These are phyloP conservation scores for Phytophthora citrophthora DNA, from an alignment of 352 stramenopile genomes.

Conservation along the genomic window DNA sequence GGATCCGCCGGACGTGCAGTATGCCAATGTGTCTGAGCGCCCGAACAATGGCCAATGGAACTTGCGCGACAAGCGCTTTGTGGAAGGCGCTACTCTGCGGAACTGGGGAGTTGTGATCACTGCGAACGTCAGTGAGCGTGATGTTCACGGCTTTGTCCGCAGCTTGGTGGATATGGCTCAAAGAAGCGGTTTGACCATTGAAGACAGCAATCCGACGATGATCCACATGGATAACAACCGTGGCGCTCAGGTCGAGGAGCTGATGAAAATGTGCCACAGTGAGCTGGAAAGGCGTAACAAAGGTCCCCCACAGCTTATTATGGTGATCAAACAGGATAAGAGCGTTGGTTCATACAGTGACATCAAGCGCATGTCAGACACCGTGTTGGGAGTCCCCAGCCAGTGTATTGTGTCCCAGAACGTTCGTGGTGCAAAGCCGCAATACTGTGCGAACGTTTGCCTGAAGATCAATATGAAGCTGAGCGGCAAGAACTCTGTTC, in stretches of 20 bases:
- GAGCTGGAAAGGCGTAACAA: conserved; percentile 45
- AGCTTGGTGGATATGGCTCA: conserved; percentile 41
- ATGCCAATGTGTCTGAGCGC: conserved; percentile 61
- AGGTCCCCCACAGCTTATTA: conserved; percentile 56
- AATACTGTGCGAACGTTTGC: conserved; percentile 75
- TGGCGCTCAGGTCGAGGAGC: conserved; percentile 52
- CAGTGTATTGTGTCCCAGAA: conserved; percentile 74
- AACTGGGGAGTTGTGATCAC: conserved; percentile 71
- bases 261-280: conserved; percentile 65
- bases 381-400: conserved; percentile 64
- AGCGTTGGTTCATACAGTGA: conserved; percentile 55
- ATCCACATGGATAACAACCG: conserved; percentile 48
- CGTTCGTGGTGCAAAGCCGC: conserved; percentile 43
- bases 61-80: conserved; percentile 74
- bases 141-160: conserved; percentile 54
- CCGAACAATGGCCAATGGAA: conserved; percentile 78
- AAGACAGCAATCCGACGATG: conserved; percentile 45
- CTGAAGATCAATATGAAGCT: conserved; percentile 87
- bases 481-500: conserved; percentile 65
- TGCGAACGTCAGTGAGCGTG: conserved; percentile 40
- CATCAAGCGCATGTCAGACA: conserved; percentile 83
- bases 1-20: conserved; percentile 68
- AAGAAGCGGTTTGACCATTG: conserved; percentile 49
- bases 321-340: conserved; percentile 64
- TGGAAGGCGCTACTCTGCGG: conserved; percentile 48